A percentile compares a stretch with the other conserved stretches of the same genome.
phyloP scores from a whole-genome alignment of 169 alveolate species.

The Plasmodium malariae region DNA sequence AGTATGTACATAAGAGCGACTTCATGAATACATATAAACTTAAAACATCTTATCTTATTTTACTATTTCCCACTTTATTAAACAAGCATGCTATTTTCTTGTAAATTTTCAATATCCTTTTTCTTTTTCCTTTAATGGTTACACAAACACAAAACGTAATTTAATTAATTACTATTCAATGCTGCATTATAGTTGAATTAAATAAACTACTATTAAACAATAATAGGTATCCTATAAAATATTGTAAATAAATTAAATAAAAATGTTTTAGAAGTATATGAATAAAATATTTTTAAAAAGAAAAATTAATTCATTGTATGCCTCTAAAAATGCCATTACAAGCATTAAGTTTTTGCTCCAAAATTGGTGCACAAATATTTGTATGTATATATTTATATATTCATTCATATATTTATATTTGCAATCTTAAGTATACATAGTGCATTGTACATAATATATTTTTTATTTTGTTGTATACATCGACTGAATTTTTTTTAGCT shows the following conservation, averaged over 20 bases:
- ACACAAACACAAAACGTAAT: not conserved
- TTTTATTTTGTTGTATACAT: not conserved
- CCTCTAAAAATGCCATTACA: not conserved
- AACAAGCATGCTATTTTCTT: no score
- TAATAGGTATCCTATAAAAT: conserved; percentile 29
- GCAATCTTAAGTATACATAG: not conserved
- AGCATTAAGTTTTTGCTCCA: not conserved
- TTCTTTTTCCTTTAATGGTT: not conserved
- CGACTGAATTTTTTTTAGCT: not conserved
- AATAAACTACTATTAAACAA: conserved; percentile 62
- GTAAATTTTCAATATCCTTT: no score
- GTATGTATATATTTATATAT: no score
- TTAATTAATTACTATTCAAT: not conserved
- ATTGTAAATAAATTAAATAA: conserved; percentile 33
- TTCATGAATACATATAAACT: not conserved
- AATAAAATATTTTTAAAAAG: not conserved
- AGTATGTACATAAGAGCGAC: not conserved
- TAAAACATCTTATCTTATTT: no score
- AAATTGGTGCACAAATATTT: no score
- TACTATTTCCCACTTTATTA: no score
- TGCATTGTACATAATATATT: no score
- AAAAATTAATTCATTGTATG: not conserved
- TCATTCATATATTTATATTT: not conserved
- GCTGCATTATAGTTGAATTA: conserved; percentile 41
- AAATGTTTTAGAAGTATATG: not conserved